Percentiles rank a stretch among this genome's conserved stretches.
Conservation (phyloP, 805 yeast genomes). For the Candida quercuum region DNA sequence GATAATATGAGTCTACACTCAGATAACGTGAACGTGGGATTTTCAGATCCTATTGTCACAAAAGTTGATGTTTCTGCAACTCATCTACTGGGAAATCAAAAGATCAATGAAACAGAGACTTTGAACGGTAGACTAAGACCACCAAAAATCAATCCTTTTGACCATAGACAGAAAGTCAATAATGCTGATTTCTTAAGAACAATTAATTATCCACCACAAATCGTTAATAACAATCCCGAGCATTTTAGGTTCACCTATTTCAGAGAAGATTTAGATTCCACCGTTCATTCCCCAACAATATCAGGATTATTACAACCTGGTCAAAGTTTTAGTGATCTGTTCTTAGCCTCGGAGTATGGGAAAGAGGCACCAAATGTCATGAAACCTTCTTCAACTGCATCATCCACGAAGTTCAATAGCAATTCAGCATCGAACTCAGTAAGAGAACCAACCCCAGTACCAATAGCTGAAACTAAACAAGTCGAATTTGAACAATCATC, state of each 20-base stretch:
- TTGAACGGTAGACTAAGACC: conserved; percentile 69
- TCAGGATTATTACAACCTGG: conserved; percentile 71
- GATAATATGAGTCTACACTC: conserved; percentile 1
- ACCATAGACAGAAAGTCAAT: conserved; percentile 25
- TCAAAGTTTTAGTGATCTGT: conserved; percentile 56
- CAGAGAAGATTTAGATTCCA: conserved; percentile 83
- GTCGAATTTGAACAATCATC: conserved; percentile 2
- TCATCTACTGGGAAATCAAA: conserved; percentile 29
- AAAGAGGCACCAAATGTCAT: conserved; percentile 7
- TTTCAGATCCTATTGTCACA: conserved; percentile 36
- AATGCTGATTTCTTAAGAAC: conserved; percentile 20
- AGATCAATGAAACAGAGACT: conserved; percentile 52
- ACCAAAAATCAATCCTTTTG: conserved; percentile 73
- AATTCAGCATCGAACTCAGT: conserved; percentile 7
- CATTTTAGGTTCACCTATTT: conserved; percentile 85
- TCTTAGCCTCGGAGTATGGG: conserved; percentile 37
- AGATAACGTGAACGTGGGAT: conserved; percentile 25
- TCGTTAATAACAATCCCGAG: conserved; percentile 40
- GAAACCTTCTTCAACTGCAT: background rate
- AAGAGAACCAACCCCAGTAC: conserved; percentile 9
- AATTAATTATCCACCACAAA: conserved; percentile 38
- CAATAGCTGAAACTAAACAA: conserved; percentile 3
- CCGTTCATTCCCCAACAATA: conserved; percentile 84
- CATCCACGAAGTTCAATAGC: background rate
- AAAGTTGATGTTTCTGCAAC: conserved; percentile 34